Base-by-base conservation (phyloP, 495 filamentous ascomycete genomes). In the Hypoxylon cercidicola region DNA sequence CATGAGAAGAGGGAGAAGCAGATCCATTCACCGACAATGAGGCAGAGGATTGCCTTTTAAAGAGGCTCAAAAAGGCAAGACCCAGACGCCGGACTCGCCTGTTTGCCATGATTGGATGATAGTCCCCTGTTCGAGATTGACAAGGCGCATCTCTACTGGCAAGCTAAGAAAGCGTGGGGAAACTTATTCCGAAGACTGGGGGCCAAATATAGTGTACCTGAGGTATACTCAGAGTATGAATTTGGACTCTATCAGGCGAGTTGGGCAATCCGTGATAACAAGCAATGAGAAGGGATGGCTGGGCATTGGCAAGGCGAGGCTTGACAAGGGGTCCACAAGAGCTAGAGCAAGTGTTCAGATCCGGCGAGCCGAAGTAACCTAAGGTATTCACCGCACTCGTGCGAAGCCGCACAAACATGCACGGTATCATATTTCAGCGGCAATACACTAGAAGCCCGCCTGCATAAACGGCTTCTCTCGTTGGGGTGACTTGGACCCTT, bases 1-100 rank as follows among this genome's bases (percentile, higher is more conserved):
- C 48, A 64, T 34, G 40, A 50, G 30, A 44, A 55, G 28, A 35
- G 43, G 55, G 44, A 18, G 39, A 58, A 21, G 53, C 35, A 58
- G 52, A 30, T 48, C 64, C 53, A 68, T 43, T 62, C 64, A 62
- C 64, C 59, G 64, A 67, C 58, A 68, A 49, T 59, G 58, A 68
- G 64, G 58, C 54, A 62, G 58, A 51, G 35, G 37, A 40, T 57
- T 47, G 41, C 48, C 34, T 62, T 48, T 41, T 59, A 52, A 63
- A 63, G 59, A 68, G 65, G 48, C 55, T 68, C 59, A 49, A 63
- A 46, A 40, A 20, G 43, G 49, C n/a, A 63, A 60, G 37, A 55
- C 54, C 60, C 60, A 51, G 44, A 9, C 40, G 20, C 23, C 54
- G 64, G 54, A 62, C 25, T 68, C 49, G 54, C 59, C 44, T 68